phyloP scores from a whole-genome alignment of 768 basidiomycete genomes.

The Auricularia heimuer region DNA sequence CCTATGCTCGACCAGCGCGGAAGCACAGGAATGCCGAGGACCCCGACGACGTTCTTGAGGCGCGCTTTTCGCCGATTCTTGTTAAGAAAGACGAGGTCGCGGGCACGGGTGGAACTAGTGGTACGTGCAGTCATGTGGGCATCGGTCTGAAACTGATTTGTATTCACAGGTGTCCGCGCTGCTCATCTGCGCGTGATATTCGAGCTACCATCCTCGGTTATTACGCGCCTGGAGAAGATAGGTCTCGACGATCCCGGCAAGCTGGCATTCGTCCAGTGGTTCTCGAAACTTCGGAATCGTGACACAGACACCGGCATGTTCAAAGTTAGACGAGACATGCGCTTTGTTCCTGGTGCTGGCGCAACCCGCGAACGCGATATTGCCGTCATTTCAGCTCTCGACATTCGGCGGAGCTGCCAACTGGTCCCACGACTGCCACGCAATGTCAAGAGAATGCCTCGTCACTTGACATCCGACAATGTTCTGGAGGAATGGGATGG shows the following conservation, averaged over 20 bases:
- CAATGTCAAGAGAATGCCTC: background rate
- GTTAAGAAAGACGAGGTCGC: background rate
- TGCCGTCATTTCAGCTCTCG: background rate
- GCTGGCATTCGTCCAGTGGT: background rate
- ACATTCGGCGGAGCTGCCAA: background rate
- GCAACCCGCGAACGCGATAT: background rate
- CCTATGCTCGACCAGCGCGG: background rate
- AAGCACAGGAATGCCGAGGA: too few species aligned
- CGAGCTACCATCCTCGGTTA: background rate
- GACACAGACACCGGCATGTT: background rate
- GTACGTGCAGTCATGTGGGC: too few species aligned
- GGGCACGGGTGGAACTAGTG: too few species aligned
- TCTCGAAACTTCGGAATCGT: background rate
- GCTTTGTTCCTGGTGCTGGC: background rate
- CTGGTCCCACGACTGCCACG: background rate
- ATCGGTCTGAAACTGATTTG: too few species aligned
- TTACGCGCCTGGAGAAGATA: background rate
- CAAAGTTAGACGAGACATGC: background rate
- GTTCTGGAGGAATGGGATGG: background rate
- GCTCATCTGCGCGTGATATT: background rate
- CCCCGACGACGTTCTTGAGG: background rate
- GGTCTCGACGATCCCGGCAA: background rate
- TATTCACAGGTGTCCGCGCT: background rate
- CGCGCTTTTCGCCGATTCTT: background rate
- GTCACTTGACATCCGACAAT: background rate